Percentiles rank a stretch among this genome's conserved stretches.
These are phyloP conservation scores for Closterium sp. DNA, from an alignment of 139 green algal genomes.

Conservation along the genomic window DNA sequence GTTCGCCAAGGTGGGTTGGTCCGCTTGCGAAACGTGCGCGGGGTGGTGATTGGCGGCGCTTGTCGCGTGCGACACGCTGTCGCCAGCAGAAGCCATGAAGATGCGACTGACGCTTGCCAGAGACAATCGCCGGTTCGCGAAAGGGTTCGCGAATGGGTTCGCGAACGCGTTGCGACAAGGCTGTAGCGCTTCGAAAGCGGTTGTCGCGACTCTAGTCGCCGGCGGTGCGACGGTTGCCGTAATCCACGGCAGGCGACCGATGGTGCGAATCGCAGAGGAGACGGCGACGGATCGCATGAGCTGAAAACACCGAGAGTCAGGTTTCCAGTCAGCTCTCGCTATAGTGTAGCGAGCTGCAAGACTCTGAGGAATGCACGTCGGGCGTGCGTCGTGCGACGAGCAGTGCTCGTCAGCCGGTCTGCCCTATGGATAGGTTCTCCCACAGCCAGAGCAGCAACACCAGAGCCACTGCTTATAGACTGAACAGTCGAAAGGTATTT, in stretches of 20 bases:
- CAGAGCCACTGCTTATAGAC: no score
- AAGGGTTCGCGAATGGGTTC: not conserved
- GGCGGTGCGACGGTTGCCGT: not conserved
- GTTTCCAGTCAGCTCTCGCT: no score
- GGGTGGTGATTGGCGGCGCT: not conserved
- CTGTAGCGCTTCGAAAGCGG: not conserved
- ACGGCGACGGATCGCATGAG: not conserved
- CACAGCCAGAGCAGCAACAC: no score
- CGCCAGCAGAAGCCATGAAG: not conserved
- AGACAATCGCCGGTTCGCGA: not conserved
- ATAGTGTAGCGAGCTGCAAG: no score
- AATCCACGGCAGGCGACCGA: not conserved
- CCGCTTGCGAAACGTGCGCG: not conserved
- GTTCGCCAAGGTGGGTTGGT: not conserved
- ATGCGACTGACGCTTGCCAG: not conserved
- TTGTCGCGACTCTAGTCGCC: not conserved
- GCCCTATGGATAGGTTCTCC: no score
- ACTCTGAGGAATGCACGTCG: no score
- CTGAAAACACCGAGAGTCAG: no score
- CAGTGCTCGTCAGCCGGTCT: no score
- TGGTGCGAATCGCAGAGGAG: not conserved
- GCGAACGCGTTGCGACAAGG: not conserved
- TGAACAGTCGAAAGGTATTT: no score
- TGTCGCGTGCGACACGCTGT: not conserved
- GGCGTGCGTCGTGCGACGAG: no score